Evolutionary conservation across 345 rosid genomes (phyloP), one percentile per base, ranked within the genome.

Genomic region (Garcia nutans): DNA sequence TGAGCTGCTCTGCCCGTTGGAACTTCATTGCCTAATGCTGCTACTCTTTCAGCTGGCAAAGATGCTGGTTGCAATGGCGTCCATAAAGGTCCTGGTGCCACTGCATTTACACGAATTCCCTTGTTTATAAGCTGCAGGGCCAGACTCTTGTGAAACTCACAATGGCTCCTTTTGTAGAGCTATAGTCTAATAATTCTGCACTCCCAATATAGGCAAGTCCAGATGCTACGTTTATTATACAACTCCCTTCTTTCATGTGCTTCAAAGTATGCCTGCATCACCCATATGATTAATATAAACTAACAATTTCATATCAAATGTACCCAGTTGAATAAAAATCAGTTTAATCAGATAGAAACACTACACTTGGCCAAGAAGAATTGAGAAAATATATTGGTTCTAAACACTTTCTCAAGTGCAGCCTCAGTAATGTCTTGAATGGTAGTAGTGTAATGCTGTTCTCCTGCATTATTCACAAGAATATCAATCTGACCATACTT

Each of bases 71-170:
- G 71, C 44, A 77, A 9, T 2, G 80, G 80, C 1, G 80, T 77
- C 80, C 76, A 77, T 3, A 77, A 71, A 10, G 75, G 75, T 10
- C 80, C 80, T 10, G 80, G 76, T 6, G 80, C 75, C 22, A 77
- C 71, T 0, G 47, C 80, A 41, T 77, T 71, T 31, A 77, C 74
- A 0, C 74, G 41, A 16, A 76, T 59, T 16, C 73, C 56, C 16
- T 10, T 75, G 20, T 23, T 16, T 10, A 66, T 52, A 26, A 75
- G 72, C 3, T 64, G 65, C 45, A 19, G 56, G 13, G 67, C 26
- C n/a, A 76, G 19, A 24, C 72, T 49, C 64, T 67, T 1, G 78
- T 75, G 60, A 76, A 76, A 20, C 60, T 31, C 15, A 76, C 79
- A 23, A 68, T 76, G 68, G 74, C 74, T 68, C 79, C 79, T 42